Evolutionary conservation across 352 stramenopile species (phyloP).

Genomic region (Globisporangium okanoganense): DNA sequence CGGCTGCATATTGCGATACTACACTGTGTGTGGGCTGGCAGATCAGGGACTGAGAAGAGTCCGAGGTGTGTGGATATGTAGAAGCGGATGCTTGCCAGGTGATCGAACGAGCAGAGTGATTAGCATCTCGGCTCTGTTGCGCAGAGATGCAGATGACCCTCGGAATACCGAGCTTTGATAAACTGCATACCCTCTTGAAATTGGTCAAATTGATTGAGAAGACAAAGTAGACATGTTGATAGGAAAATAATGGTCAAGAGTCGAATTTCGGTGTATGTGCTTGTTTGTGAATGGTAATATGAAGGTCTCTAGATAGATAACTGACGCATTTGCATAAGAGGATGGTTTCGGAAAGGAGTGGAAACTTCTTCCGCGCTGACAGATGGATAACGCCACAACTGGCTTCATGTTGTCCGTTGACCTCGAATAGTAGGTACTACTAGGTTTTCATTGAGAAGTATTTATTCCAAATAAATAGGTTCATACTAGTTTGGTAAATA

Average conservation of each 20-base stretch:
- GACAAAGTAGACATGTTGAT: too few relatives aligned
- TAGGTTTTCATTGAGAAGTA: too few relatives aligned
- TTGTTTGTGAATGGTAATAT: too few relatives aligned
- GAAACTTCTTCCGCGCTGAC: background rate
- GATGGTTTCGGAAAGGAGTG: background rate
- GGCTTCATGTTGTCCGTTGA: background rate
- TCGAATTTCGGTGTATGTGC: too few relatives aligned
- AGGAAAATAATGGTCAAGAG: too few relatives aligned
- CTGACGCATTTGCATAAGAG: background rate
- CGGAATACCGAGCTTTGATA: background rate
- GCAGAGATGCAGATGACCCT: background rate
- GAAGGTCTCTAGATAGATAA: too few relatives aligned
- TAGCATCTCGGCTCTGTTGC: background rate
- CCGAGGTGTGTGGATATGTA: background rate
- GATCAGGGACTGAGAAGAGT: slow-evolving; percentile 4
- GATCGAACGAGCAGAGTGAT: background rate
- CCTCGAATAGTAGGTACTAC: background rate
- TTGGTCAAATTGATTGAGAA: background rate
- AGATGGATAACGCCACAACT: slow-evolving; percentile 1
- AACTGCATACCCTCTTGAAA: background rate
- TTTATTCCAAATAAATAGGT: too few relatives aligned
- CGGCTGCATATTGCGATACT: slow-evolving; percentile 5
- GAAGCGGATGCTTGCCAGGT: background rate
- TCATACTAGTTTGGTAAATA: too few relatives aligned
- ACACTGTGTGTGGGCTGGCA: background rate